phyloP scores from a whole-genome alignment of 768 basidiomycete species.

The Naganishia randhawae region DNA sequence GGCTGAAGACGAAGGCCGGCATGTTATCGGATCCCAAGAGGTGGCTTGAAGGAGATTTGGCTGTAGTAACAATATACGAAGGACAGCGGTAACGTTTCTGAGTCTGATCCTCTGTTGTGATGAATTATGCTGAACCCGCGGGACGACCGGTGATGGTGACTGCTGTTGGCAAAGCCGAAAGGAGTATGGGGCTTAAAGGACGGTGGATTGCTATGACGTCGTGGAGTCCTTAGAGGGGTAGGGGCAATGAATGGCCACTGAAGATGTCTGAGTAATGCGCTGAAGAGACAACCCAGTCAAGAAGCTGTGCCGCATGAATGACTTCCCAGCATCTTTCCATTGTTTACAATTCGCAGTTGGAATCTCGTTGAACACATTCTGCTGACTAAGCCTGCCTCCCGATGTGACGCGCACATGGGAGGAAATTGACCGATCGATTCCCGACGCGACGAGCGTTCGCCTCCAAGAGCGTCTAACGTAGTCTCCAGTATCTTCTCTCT shows the following conservation, averaged over 20 bases:
- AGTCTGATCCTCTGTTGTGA: too few relatives aligned
- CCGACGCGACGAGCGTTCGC: too few relatives aligned
- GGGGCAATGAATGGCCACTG: neutral
- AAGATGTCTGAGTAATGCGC: too few relatives aligned
- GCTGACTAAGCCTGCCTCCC: too few relatives aligned
- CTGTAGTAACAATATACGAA: too few relatives aligned
- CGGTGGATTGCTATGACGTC: neutral
- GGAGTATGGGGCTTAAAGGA: neutral
- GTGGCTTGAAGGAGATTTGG: too few relatives aligned
- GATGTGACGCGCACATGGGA: too few relatives aligned
- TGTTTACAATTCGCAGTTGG: neutral
- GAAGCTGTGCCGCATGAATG: neutral
- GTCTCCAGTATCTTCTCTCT: too few relatives aligned
- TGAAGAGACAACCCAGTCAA: too few relatives aligned
- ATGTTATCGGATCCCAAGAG: neutral
- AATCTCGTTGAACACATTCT: neutral
- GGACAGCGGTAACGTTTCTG: too few relatives aligned
- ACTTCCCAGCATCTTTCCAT: neutral
- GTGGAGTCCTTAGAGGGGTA: neutral
- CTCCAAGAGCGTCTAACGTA: too few relatives aligned
- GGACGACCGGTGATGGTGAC: neutral
- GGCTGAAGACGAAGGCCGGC: conserved; percentile 14
- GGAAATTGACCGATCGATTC: too few relatives aligned
- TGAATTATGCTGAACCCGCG: neutral
- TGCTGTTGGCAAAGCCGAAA: neutral